Percentiles rank a stretch among this genome's conserved stretches.
phyloP scores from a whole-genome alignment of 495 filamentous ascomycete genomes.

The Paragyromitra xinjiangensis region DNA sequence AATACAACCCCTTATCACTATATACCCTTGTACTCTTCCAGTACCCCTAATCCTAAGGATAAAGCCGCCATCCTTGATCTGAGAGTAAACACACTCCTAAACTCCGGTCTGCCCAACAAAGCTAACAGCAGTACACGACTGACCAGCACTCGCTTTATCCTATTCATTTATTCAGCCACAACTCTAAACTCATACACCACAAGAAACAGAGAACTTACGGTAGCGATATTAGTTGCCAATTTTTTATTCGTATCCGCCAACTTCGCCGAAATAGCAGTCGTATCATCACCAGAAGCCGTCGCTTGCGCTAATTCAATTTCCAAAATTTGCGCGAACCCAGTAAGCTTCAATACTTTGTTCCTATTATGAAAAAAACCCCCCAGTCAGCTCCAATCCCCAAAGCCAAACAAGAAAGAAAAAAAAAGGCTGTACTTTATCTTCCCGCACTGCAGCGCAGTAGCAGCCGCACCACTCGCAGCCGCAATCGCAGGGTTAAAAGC shows the following conservation, averaged over 20 bases:
- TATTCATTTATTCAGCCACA: background rate
- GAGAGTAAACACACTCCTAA: background rate
- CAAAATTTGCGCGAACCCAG: constrained; percentile 19
- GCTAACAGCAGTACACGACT: constrained; percentile 19
- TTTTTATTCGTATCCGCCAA: constrained; percentile 28
- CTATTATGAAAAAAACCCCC: constrained; percentile 8
- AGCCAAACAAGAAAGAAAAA: background rate
- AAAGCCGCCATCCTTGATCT: background rate
- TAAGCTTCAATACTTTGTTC: constrained; percentile 41
- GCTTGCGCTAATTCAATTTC: constrained; percentile 23
- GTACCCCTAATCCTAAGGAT: background rate
- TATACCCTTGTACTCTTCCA: background rate
- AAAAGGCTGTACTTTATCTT: constrained; percentile 57
- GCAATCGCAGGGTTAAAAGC: constrained; percentile 58
- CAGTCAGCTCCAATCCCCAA: background rate
- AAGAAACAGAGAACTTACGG: constrained; percentile 7
- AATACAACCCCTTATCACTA: background rate
- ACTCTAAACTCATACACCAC: background rate
- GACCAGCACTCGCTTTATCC: constrained; percentile 13
- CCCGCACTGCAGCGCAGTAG: constrained; percentile 50
- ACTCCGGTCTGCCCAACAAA: constrained; percentile 36
- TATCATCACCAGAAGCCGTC: constrained; percentile 24
- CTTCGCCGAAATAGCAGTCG: background rate
- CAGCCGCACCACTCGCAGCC: constrained; percentile 52
- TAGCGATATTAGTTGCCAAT: constrained; percentile 40